A percentile compares a stretch with the other conserved stretches of the same genome.
phyloP scores from a whole-genome alignment of 257 asterid species.

The Nicotiana attenuata region DNA sequence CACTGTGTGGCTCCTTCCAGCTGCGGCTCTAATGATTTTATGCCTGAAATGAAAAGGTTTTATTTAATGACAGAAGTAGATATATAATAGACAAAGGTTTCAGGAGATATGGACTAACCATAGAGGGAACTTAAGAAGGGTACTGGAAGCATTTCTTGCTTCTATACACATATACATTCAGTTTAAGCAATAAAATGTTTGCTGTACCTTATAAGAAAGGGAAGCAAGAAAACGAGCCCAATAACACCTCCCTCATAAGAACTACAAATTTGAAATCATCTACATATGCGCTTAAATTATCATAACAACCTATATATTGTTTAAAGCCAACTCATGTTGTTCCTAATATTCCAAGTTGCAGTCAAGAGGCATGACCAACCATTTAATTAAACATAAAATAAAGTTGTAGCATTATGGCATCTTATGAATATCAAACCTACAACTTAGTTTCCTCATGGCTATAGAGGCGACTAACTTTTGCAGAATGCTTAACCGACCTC shows the following conservation, averaged over 20 bases:
- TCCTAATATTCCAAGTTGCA: neutral
- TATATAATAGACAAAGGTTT: neutral
- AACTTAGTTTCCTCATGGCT: neutral
- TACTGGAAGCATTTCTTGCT: neutral
- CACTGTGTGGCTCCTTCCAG: slow-evolving; percentile 89
- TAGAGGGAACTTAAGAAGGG: neutral
- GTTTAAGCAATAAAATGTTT: neutral
- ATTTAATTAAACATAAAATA: neutral
- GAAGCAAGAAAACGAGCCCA: neutral
- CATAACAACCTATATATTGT: neutral
- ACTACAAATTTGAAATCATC: neutral
- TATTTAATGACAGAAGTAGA: neutral
- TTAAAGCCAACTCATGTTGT: neutral
- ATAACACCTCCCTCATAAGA: neutral
- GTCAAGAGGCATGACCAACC: neutral
- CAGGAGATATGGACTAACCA: neutral
- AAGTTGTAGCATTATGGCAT: neutral
- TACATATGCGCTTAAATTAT: neutral
- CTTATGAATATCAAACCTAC: neutral
- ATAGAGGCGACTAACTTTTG: neutral
- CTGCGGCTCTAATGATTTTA: slow-evolving; percentile 61
- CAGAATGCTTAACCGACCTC: neutral
- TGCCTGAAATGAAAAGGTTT: slow-evolving; percentile 38
- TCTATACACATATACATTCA: neutral
- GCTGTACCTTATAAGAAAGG: neutral